Evolutionary conservation across 225 moss, liverwort and hornwort species (phyloP).

Genomic region (Sphagnum contortum): DNA sequence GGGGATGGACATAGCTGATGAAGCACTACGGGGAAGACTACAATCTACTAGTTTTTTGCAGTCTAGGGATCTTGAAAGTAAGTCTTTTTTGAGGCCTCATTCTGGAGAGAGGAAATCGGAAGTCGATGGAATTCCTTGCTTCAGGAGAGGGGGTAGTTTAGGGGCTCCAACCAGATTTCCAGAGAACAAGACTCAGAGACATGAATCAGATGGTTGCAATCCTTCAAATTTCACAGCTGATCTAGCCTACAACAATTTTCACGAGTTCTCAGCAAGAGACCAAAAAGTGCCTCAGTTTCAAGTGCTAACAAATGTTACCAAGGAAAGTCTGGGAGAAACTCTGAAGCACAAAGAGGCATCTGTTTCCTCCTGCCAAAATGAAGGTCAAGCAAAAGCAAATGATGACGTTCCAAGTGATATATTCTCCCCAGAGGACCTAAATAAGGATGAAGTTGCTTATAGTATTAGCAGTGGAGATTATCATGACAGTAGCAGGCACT

Average conservation of each 20-base stretch:
- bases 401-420: slow-evolving; percentile 13
- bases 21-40: slow-evolving; percentile 14
- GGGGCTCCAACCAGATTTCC: slow-evolving; percentile 3
- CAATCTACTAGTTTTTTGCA: slow-evolving; percentile 7
- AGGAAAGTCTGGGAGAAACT: slow-evolving; percentile 14
- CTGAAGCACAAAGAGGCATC: neutral
- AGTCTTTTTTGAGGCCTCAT: slow-evolving; percentile 9
- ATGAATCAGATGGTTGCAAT: too few species aligned
- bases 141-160: slow-evolving; percentile 1
- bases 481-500: slow-evolving; percentile 44
- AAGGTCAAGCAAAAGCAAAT: neutral
- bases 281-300: neutral
- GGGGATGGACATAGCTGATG: slow-evolving; percentile 7
- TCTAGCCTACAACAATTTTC: slow-evolving; percentile 6
- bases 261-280: slow-evolving; percentile 6
- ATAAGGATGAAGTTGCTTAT: slow-evolving; percentile 6
- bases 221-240: neutral
- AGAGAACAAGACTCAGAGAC: too few species aligned
- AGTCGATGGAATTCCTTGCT: too few species aligned
- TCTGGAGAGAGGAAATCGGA: slow-evolving; percentile 6
- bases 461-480: slow-evolving; percentile 23
- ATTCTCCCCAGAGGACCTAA: slow-evolving; percentile 22
- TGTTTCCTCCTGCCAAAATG: too few species aligned
- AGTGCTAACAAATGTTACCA: neutral
- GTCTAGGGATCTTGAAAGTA: neutral